Percentiles rank a stretch among this genome's conserved stretches.
phyloP scores from a whole-genome alignment of 2,329 filamentous ascomycete species.

The Dissoconium aciculare region DNA sequence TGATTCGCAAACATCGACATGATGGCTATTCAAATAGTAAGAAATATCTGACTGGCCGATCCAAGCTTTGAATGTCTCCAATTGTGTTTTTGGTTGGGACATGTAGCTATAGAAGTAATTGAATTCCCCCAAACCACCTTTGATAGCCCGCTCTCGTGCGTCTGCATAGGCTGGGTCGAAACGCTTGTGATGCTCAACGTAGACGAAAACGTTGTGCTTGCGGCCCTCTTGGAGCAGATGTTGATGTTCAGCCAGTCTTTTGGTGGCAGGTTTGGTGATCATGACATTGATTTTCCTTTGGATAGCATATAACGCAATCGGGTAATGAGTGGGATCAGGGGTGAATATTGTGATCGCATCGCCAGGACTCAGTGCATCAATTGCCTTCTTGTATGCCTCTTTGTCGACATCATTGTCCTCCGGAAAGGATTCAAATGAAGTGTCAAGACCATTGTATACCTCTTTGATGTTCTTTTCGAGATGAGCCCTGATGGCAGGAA shows the following conservation, averaged over 20 bases:
- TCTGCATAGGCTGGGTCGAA: constrained; percentile 89
- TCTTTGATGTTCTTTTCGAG: constrained; percentile 75
- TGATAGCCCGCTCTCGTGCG: constrained; percentile 60
- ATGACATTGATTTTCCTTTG: constrained; percentile 78
- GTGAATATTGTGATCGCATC: constrained; percentile 95
- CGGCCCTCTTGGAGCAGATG: constrained; percentile 56
- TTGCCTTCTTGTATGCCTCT: constrained; percentile 75
- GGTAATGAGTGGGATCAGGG: constrained; percentile 81
- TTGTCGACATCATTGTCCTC: constrained; percentile 59
- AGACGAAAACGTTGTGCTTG: constrained; percentile 71
- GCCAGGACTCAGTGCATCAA: constrained; percentile 65
- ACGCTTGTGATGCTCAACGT: constrained; percentile 92
- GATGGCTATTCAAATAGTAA: constrained; percentile 92
- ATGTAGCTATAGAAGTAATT: constrained; percentile 98
- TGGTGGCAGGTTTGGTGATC: constrained; percentile 86
- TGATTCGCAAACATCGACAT: constrained; percentile 81
- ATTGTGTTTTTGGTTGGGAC: constrained; percentile 79
- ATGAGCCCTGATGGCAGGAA: constrained; percentile 79
- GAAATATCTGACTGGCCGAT: constrained; percentile 73
- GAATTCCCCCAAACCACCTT: constrained; percentile 61
- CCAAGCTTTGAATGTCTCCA: constrained; percentile 92
- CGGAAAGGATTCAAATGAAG: constrained; percentile 69
- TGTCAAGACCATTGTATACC: constrained; percentile 69
- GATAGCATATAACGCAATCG: constrained; percentile 84
- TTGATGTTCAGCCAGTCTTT: constrained; percentile 66